Evolutionary conservation across 2,329 filamentous ascomycete genomes (phyloP), one percentile per base, ranked within the genome.

Genomic region (Trichophyton schoenleinii): DNA sequence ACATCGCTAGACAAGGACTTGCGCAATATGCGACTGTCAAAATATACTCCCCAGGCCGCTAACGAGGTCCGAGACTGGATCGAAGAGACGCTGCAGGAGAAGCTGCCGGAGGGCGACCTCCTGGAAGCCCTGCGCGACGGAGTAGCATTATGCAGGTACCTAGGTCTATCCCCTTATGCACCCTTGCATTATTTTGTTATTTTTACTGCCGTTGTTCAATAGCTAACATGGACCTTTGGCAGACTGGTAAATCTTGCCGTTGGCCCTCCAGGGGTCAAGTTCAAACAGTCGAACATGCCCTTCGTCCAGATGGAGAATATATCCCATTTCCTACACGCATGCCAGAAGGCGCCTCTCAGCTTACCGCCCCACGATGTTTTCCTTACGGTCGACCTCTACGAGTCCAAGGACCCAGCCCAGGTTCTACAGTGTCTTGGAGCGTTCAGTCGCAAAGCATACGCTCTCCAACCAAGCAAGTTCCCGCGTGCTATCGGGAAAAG

Each of bases 231-330:
- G 15, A n/a, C 6, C 6, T 18, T 44, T 44, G 41, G 2, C 66
- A 94, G 90, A 70, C 85, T 97, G 59, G 83, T 89, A 69, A 97
- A 96, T 71, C 80, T 92, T 61, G 88, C 83, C 36, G 75, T 87
- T 42, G 88, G 89, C 28, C 83, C 86, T 15, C 88, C 89, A 0
- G 87, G 87, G 36, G 83, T 96, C 75, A 90, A 87, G 73, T 97
- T 88, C 82, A 97, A 97, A 77, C 81, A 87, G 71, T 96, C 91
- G 0, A 77, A 85, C 46, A 97, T 97, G 92, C 94, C 94, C 0
- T 99, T 99, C 72, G 92, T 97, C 46, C 94, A 99, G 75, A 97
- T 97, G 91, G 94, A 99, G 74, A 99, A 99, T 73, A 96, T 99
- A 70, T 95, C 91, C 3, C 89, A 95, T 71, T 99, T 96, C 76